Evolutionary conservation across 139 green algal genomes (phyloP).

Genomic region (Closterium sp.): DNA sequence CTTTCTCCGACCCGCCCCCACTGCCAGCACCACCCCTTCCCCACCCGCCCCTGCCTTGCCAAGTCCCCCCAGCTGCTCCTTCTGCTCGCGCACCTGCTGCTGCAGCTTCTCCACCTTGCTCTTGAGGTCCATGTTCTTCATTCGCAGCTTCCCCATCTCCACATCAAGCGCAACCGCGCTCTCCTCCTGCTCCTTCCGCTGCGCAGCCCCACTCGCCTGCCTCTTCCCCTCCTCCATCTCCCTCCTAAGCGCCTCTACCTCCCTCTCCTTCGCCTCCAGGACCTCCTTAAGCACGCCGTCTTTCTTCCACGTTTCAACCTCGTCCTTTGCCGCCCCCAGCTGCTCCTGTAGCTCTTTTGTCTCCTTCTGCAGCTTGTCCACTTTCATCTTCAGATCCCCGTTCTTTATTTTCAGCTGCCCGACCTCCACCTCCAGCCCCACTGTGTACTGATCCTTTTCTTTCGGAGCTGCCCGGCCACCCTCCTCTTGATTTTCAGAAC

Average conservation of each 20-base stretch:
- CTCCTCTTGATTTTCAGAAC: neutral
- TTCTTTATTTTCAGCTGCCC: conserved; percentile 11
- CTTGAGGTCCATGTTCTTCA: neutral
- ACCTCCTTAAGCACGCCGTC: neutral
- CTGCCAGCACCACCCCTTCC: neutral
- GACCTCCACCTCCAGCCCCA: conserved; percentile 7
- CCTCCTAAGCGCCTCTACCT: neutral
- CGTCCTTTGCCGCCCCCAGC: neutral
- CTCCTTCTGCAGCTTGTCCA: neutral
- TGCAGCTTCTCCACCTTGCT: conserved; percentile 7
- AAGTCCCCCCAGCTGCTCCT: neutral
- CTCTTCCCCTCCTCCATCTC: conserved; percentile 1
- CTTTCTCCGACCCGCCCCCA: neutral
- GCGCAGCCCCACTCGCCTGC: neutral
- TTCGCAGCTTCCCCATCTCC: neutral
- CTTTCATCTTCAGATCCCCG: neutral
- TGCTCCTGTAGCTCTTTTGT: conserved; percentile 1
- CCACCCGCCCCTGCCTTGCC: neutral
- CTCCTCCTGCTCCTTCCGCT: neutral
- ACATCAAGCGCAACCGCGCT: neutral
- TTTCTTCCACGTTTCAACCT: neutral
- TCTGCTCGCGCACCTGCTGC: neutral
- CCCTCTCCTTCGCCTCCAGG: neutral
- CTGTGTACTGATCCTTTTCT: neutral
- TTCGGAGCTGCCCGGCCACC: neutral